These are phyloP conservation scores for Nicotiana knightiana DNA, from an alignment of 257 asterid species.

Conservation along the genomic window DNA sequence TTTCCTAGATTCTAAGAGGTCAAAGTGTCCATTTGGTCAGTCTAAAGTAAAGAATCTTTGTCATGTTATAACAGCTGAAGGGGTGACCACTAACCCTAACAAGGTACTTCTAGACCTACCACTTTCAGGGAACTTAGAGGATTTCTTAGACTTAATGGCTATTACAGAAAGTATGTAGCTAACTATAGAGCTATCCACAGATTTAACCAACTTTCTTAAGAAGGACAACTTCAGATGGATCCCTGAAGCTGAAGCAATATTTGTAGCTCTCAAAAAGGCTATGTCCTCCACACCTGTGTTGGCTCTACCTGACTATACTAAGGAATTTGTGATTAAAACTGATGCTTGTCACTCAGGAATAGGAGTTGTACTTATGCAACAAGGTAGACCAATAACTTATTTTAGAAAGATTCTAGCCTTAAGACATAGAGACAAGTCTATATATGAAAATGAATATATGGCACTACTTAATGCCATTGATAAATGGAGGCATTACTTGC, in stretches of 20 bases:
- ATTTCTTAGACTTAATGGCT: neutral
- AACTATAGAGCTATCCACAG: neutral
- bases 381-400: neutral
- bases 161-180: neutral
- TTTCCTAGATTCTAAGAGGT: neutral
- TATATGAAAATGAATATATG: neutral
- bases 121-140: neutral
- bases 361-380: neutral
- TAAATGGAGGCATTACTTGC: neutral
- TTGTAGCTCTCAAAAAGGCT: neutral
- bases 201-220: no score
- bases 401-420: neutral
- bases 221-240: neutral
- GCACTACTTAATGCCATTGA: neutral
- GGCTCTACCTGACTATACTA: neutral
- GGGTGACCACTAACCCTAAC: neutral
- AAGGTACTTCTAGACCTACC: neutral
- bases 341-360: neutral
- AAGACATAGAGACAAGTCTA: neutral
- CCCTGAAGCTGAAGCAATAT: neutral
- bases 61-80: neutral
- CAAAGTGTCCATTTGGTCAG: neutral
- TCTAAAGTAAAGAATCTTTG: neutral
- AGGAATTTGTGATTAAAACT: neutral
- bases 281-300: neutral